These are phyloP conservation scores for Termitomyces sp. DNA, from an alignment of 768 basidiomycete genomes.

Conservation along the genomic window DNA sequence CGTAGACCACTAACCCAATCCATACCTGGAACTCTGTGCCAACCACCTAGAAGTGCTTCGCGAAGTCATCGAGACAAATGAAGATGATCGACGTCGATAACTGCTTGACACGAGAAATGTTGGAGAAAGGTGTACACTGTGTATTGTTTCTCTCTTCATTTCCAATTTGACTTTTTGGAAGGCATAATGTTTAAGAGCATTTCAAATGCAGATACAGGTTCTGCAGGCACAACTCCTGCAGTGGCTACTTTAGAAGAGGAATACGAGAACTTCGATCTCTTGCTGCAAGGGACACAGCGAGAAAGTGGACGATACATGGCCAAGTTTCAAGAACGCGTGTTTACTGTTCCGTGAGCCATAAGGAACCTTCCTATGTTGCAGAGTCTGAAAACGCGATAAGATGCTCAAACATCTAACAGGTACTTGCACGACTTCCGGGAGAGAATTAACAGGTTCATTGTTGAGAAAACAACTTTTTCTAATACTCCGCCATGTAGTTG, in stretches of 20 bases:
- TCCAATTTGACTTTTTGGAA: not conserved
- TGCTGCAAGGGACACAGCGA: constrained; percentile 76
- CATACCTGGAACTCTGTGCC: constrained; percentile 44
- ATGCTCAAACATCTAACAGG: constrained; percentile 72
- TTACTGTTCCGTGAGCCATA: not conserved
- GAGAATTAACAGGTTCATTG: constrained; percentile 76
- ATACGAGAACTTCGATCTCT: constrained; percentile 69
- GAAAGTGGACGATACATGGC: constrained; percentile 86
- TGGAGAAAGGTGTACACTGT: constrained; percentile 46
- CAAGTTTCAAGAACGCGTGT: constrained; percentile 67
- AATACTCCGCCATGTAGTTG: constrained; percentile 18
- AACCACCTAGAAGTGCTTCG: constrained; percentile 61
- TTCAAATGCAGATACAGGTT: constrained; percentile 56
- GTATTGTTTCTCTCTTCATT: too few relatives aligned
- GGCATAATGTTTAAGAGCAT: constrained; percentile 22
- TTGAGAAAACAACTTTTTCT: constrained; percentile 2
- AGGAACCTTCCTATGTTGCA: constrained; percentile 16
- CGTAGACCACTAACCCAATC: constrained; percentile 48
- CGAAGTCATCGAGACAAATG: constrained; percentile 55
- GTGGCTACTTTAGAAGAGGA: constrained; percentile 74
- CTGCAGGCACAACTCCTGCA: constrained; percentile 65
- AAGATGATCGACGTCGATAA: constrained; percentile 61
- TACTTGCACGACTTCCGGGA: constrained; percentile 65
- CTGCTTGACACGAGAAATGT: constrained; percentile 68
- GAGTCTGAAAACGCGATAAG: constrained; percentile 69